These are phyloP conservation scores for Endogone sp. DNA, from an alignment of 192 early-diverging fungal genomes.

Conservation along the genomic window DNA sequence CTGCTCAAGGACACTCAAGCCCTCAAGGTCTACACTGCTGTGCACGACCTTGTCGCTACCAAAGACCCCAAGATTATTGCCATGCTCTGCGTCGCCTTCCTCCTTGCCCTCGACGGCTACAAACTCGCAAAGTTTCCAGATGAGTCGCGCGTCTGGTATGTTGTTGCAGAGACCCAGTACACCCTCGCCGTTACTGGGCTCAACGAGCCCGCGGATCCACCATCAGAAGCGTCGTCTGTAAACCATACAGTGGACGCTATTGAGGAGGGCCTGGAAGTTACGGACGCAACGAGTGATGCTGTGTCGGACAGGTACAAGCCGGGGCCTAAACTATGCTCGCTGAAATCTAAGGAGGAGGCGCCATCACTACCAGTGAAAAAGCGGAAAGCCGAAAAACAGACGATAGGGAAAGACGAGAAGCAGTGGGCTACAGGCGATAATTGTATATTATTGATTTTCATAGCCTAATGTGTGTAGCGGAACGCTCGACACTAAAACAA, in stretches of 20 bases:
- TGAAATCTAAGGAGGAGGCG: background rate
- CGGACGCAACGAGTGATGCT: background rate
- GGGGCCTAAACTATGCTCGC: background rate
- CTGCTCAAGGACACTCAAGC: background rate
- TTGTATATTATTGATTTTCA: background rate
- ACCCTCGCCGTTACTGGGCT: background rate
- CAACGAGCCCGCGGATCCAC: background rate
- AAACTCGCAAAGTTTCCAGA: background rate
- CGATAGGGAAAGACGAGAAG: background rate
- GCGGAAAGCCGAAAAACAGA: background rate
- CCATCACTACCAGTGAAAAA: background rate
- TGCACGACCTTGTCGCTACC: background rate
- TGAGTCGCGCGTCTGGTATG: background rate
- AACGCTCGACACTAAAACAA: too few species aligned
- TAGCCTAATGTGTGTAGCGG: too few species aligned
- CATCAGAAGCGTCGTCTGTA: too few species aligned
- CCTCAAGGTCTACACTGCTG: background rate
- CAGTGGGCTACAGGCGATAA: background rate
- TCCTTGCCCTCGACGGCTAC: background rate
- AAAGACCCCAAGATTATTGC: background rate
- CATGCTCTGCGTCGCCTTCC: background rate
- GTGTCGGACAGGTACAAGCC: background rate
- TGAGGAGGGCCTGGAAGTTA: background rate
- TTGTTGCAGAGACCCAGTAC: background rate
- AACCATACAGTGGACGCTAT: too few species aligned